A percentile compares a stretch with the other conserved stretches of the same genome.
Conservation (phyloP, 345 rosid genomes). For the Eucalyptus marginata region DNA sequence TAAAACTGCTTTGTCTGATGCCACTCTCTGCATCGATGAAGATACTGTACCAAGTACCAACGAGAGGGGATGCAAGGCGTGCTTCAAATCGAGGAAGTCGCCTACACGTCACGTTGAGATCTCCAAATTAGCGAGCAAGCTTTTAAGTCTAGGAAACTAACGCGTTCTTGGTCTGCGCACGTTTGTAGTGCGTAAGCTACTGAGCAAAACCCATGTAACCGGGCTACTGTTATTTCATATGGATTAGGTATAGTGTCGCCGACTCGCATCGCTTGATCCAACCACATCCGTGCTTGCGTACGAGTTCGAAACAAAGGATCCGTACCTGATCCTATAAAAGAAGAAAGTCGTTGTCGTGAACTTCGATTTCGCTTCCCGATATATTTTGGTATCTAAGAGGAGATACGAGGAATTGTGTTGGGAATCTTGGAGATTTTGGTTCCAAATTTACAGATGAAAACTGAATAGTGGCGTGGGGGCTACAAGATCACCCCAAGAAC, state of each 20-base stretch:
- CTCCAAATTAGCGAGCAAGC: not conserved
- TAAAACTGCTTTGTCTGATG: too few species aligned
- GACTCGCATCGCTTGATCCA: not conserved
- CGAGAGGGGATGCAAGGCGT: too few species aligned
- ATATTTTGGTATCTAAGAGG: not conserved
- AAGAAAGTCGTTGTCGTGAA: fast-evolving
- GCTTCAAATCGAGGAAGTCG: not conserved
- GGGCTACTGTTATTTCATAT: not conserved
- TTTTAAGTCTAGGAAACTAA: not conserved
- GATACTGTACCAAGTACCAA: too few species aligned
- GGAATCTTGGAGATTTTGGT: not conserved
- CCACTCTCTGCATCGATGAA: too few species aligned
- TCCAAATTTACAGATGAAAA: not conserved
- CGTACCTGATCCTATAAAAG: not conserved
- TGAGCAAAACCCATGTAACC: not conserved
- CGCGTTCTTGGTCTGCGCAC: not conserved
- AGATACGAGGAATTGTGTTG: not conserved
- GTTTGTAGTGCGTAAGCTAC: not conserved
- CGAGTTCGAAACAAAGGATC: not conserved
- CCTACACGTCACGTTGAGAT: not conserved
- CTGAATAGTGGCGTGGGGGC: not conserved
- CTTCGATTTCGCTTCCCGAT: not conserved
- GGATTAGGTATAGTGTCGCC: not conserved
- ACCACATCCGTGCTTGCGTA: not conserved
- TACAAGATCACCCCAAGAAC: not conserved